Conservation (phyloP, 106 monocot species). For the Allium sativum region DNA sequence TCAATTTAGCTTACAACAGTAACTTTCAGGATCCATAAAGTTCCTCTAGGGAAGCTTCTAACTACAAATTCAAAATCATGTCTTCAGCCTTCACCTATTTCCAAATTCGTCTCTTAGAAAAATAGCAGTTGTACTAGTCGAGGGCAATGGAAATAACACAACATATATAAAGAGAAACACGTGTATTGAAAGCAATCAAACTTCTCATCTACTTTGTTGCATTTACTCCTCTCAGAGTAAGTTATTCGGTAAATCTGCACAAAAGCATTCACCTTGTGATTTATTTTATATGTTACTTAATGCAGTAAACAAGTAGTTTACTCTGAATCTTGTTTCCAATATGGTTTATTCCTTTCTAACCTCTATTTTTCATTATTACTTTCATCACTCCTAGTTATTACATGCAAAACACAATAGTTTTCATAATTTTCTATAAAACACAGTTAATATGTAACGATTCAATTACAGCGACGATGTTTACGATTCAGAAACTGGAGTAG, state of each 20-base stretch:
- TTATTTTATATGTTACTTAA: not conserved
- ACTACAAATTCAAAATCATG: too few relatives aligned
- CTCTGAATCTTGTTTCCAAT: conserved; percentile 60
- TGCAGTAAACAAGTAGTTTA: conserved; percentile 47
- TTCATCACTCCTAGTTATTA: conserved; percentile 70
- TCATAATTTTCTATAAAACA: too few relatives aligned
- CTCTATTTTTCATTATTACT: conserved; percentile 47
- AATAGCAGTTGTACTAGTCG: not conserved
- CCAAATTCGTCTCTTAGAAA: not conserved
- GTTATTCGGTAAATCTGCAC: not conserved
- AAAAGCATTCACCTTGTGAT: too few relatives aligned
- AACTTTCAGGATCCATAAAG: not conserved
- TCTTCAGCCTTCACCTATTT: not conserved
- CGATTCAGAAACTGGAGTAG: conserved; percentile 87
- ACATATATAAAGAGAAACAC: conserved; percentile 34
- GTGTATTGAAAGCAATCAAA: conserved; percentile 83
- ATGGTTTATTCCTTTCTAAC: conserved; percentile 48
- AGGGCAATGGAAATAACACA: not conserved
- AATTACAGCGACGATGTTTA: conserved; percentile 85
- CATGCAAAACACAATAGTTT: conserved; percentile 42
- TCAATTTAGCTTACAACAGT: not conserved
- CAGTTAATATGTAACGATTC: not conserved
- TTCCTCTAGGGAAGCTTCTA: too few relatives aligned
- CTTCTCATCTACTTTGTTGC: conserved; percentile 94
- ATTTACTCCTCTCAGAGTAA: conserved; percentile 72